Conservation (phyloP, 2,329 filamentous ascomycete species). For the Aspergillus neoniger region DNA sequence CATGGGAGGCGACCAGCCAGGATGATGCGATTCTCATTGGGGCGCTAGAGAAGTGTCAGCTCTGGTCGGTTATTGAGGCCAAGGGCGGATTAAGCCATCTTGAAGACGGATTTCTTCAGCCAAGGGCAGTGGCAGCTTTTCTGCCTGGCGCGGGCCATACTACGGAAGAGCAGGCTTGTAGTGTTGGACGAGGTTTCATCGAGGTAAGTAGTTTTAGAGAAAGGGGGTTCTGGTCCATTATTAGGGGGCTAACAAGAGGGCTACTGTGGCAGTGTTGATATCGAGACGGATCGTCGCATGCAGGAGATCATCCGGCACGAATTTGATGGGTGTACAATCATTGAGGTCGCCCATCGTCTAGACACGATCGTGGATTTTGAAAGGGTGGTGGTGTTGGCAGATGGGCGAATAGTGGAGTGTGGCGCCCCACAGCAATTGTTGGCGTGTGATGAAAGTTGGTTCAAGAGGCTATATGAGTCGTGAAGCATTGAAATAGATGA, state of each 20-base stretch:
- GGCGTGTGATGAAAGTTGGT: not conserved
- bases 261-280: not conserved
- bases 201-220: not conserved
- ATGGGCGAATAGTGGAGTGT: not conserved
- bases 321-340: not conserved
- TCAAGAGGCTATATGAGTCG: not conserved
- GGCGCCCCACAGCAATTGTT: not conserved
- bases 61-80: not conserved
- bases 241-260: not conserved
- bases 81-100: not conserved
- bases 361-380: not conserved
- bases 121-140: too few relatives aligned
- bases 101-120: not conserved
- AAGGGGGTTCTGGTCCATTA: not conserved
- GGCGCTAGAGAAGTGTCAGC: not conserved
- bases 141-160: not conserved
- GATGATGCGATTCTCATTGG: not conserved
- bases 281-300: not conserved
- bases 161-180: not conserved
- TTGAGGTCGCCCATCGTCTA: constrained; percentile 1
- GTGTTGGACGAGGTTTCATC: not conserved
- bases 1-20: not conserved
- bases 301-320: not conserved
- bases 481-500: too few relatives aligned
- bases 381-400: not conserved